These are phyloP conservation scores for Zizania palustris DNA, from an alignment of 202 grass and related monocot species.

Conservation along the genomic window DNA sequence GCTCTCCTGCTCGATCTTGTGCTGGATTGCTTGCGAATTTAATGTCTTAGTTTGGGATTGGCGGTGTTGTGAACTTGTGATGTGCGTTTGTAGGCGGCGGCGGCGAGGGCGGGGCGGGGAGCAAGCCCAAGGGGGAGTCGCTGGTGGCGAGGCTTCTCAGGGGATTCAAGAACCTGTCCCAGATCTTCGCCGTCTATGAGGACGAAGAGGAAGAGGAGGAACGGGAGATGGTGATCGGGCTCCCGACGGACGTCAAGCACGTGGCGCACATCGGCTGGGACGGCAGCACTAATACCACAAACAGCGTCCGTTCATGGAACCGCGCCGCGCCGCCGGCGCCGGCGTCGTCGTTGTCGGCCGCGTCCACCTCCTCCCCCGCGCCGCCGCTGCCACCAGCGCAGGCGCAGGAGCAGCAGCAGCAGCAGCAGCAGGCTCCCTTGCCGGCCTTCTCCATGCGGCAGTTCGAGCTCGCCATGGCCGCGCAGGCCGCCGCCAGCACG, in stretches of 20 bases:
- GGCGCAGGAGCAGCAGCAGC: not conserved
- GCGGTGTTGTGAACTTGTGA: not conserved
- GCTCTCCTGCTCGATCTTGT: not conserved
- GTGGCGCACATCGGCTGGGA: conserved; percentile 90
- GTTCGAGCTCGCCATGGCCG: conserved; percentile 73
- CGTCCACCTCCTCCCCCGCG: not conserved
- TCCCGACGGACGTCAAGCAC: conserved; percentile 83
- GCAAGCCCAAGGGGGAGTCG: conserved; percentile 42
- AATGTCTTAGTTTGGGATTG: not conserved
- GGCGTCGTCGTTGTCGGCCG: not conserved
- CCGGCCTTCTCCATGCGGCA: conserved; percentile 57
- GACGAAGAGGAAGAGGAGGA: conserved; percentile 46
- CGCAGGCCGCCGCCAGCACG: conserved; percentile 41
- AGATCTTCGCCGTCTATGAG: conserved; percentile 68
- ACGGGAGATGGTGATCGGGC: conserved; percentile 76
- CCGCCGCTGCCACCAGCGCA: too few relatives aligned
- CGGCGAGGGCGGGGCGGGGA: not conserved
- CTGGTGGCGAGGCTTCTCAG: conserved; percentile 60
- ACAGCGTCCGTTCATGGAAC: conserved; percentile 59
- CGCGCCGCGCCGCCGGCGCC: conserved; percentile 34
- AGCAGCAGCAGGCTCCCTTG: not conserved
- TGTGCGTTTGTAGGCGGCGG: not conserved
- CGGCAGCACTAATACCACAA: conserved; percentile 62
- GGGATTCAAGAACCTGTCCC: conserved; percentile 72
- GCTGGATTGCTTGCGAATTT: not conserved